Percentiles rank a stretch among this genome's conserved stretches.
These are phyloP conservation scores for Diospyros lotus DNA, from an alignment of 148 eudicot species.

Conservation along the genomic window DNA sequence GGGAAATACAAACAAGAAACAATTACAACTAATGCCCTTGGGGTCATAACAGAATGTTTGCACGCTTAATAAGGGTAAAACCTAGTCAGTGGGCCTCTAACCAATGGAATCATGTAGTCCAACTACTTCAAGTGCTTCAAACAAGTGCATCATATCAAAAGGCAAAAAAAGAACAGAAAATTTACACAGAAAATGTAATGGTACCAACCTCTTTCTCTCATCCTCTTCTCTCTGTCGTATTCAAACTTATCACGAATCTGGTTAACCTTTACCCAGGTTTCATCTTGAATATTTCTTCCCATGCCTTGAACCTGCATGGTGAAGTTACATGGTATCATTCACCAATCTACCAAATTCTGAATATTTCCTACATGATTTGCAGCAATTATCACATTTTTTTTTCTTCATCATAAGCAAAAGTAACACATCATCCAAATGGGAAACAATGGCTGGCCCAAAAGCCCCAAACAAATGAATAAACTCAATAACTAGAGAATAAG, in stretches of 20 bases:
- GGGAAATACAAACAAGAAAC: no score
- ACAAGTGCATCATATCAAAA: background rate
- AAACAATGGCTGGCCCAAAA: background rate
- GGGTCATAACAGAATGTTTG: no score
- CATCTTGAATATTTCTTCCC: slow-evolving; percentile 50
- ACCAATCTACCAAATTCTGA: background rate
- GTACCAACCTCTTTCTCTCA: slow-evolving; percentile 87
- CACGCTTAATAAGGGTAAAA: no score
- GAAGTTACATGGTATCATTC: slow-evolving; percentile 4
- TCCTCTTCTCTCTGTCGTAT: slow-evolving; percentile 87
- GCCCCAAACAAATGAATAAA: background rate
- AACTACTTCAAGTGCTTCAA: background rate
- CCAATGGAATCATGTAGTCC: background rate
- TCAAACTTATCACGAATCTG: slow-evolving; percentile 92
- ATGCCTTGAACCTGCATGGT: slow-evolving; percentile 55
- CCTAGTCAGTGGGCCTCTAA: background rate
- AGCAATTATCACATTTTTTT: background rate
- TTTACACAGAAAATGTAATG: background rate
- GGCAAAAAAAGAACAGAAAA: background rate
- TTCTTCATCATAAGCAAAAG: background rate
- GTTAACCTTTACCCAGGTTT: slow-evolving; percentile 60
- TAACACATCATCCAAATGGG: background rate
- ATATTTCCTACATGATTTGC: background rate
- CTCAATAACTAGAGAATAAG: background rate
- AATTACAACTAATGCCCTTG: no score